These are phyloP conservation scores for Elaphomyces granulatus DNA, from an alignment of 495 filamentous ascomycete species.

Conservation along the genomic window DNA sequence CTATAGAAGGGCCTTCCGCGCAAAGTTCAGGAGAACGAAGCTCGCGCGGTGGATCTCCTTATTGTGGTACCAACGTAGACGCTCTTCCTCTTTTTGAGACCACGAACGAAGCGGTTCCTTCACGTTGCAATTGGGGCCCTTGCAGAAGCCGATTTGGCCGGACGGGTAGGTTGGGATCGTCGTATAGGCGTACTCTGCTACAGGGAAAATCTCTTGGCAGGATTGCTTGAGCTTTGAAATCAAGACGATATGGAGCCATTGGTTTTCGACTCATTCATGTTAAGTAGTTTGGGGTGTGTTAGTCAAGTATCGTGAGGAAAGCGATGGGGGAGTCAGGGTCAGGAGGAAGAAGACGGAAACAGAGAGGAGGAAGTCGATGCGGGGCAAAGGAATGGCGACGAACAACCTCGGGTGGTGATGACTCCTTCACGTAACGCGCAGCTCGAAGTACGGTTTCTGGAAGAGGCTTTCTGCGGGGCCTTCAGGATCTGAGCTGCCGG, in stretches of 20 bases:
- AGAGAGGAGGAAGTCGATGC: conserved; percentile 6
- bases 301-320: conserved; percentile 10
- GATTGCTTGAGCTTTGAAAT: conserved; percentile 88
- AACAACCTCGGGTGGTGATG: conserved; percentile 99
- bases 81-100: conserved; percentile 76
- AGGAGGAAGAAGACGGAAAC: conserved; percentile 7
- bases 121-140: conserved; percentile 73
- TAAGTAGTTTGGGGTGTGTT: conserved; percentile 27
- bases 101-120: conserved; percentile 67
- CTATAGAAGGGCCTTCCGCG: conserved; percentile 55
- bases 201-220: conserved; percentile 94
- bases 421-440: conserved; percentile 90
- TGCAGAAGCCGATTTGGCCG: conserved; percentile 98
- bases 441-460: conserved; percentile 97
- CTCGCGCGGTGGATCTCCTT: conserved; percentile 83
- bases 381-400: conserved; percentile 51
- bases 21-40: conserved; percentile 89
- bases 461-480: conserved; percentile 92
- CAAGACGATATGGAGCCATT: conserved; percentile 90
- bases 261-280: conserved; percentile 52
- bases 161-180: conserved; percentile 99
- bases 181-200: conserved; percentile 96
- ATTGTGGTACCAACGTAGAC: conserved; percentile 91
- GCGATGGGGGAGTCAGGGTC: conserved; percentile 3
- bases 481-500: conserved; percentile 93